These are phyloP conservation scores for Groenewaldozyma sp. DNA, from an alignment of 1,139 yeast species.

Conservation along the genomic window DNA sequence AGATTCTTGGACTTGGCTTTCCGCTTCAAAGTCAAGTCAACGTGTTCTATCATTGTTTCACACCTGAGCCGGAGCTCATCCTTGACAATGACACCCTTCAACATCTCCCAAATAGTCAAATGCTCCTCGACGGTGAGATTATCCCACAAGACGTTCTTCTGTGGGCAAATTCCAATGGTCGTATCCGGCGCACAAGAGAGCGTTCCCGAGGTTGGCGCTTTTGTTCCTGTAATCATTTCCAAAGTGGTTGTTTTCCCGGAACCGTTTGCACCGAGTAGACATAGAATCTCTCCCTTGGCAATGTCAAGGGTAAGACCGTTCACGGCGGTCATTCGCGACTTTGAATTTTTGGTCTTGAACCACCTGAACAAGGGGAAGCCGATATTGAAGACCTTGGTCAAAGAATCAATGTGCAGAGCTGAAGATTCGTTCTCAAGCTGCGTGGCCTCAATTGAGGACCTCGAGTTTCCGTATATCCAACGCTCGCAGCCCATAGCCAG, in stretches of 20 bases:
- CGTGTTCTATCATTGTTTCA: slow-evolving; percentile 20
- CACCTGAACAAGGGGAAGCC: slow-evolving; percentile 6
- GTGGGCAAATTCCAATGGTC: slow-evolving; percentile 33
- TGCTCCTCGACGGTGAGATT: slow-evolving; percentile 29
- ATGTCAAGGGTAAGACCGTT: slow-evolving; percentile 22
- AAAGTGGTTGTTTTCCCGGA: slow-evolving; percentile 34
- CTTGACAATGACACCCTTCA: slow-evolving; percentile 21
- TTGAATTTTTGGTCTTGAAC: neutral
- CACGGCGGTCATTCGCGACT: slow-evolving; percentile 22
- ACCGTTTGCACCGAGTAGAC: slow-evolving; percentile 32
- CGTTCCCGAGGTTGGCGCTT: slow-evolving; percentile 22
- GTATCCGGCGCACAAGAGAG: slow-evolving; percentile 22
- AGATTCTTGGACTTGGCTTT: slow-evolving; percentile 29
- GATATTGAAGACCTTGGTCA: slow-evolving; percentile 22
- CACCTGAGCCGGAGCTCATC: slow-evolving; percentile 11
- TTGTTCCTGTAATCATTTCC: slow-evolving; percentile 32
- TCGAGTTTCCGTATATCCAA: slow-evolving; percentile 20
- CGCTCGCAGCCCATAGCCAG: slow-evolving; percentile 22
- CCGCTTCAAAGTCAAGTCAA: slow-evolving; percentile 25
- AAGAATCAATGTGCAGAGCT: slow-evolving; percentile 16
- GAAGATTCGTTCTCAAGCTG: slow-evolving; percentile 12
- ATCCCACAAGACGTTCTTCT: slow-evolving; percentile 32
- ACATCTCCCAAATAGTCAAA: slow-evolving; percentile 26
- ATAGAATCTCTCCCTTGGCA: slow-evolving; percentile 26
- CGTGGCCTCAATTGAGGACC: slow-evolving; percentile 8